A percentile compares a stretch with the other conserved stretches of the same genome.
Conservation (phyloP, 2,329 filamentous ascomycete genomes). For the Aspergillus carbonarius region DNA sequence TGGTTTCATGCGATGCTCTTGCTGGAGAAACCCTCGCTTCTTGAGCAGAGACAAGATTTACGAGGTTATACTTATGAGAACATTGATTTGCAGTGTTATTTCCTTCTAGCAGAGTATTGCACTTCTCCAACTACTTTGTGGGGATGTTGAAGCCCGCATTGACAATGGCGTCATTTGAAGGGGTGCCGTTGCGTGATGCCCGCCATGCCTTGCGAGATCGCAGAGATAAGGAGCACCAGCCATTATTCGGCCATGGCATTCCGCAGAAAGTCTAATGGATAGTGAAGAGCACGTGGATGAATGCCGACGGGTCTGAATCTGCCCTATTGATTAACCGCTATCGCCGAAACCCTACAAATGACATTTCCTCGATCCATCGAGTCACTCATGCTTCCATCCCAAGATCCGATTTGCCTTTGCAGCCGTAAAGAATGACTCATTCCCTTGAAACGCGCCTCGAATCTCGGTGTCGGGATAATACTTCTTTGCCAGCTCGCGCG, state of each 20-base stretch:
- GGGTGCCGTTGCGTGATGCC: not conserved
- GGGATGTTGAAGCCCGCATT: not conserved
- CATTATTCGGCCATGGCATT: not conserved
- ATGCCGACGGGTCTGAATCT: not conserved
- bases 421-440: conserved; percentile 24
- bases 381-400: conserved; percentile 34
- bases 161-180: not conserved
- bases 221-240: not conserved
- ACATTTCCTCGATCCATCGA: not conserved
- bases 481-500: conserved; percentile 23
- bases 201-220: not conserved
- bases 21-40: not conserved
- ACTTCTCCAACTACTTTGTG: too few species aligned
- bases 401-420: conserved; percentile 18
- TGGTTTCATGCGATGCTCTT: not conserved
- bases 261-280: not conserved
- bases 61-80: not conserved
- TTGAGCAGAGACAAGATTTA: too few species aligned
- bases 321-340: not conserved
- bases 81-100: not conserved
- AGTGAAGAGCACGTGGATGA: too few species aligned
- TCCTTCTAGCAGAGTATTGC: too few species aligned
- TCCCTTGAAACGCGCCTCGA: conserved; percentile 21
- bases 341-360: not conserved
- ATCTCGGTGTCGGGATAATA: conserved; percentile 28